Evolutionary conservation across 2,329 filamentous ascomycete genomes (phyloP), one percentile per base, ranked within the genome.

Genomic region (Cylindrodendrum hubeiense): DNA sequence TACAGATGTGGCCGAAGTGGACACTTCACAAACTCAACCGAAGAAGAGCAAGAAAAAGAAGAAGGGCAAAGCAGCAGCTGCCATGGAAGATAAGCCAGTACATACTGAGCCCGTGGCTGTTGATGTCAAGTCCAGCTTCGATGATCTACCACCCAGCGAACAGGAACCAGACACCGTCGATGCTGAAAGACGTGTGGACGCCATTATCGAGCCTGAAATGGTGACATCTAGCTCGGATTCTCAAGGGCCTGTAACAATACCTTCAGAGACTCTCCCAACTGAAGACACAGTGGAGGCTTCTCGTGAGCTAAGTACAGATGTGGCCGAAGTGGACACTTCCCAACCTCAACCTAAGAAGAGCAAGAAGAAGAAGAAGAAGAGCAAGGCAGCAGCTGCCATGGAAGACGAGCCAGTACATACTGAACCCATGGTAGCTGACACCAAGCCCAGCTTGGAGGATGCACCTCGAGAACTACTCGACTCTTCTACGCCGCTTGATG

Each of bases 281-380:
- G 58, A 72, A 50, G 52, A 72, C 51, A 51, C 67, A 66, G 57
- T 63, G 41, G 34, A 74, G 62, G 46, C 43, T 13, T 37, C 30
- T 37, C 15, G 44, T 33, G 56, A 34, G 21, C 17, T 34, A n/a
- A 19, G 26, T 7, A n/a, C 51, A 15, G 65, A 68, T n/a, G 34
- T 26, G 12, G 55, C 34, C 3, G 39, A 22, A 13, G 58, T 58
- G 28, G 65, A 67, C 24, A 34, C 52, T 22, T 21, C 24, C 6
- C 58, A 59, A 19, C 50, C 67, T 39, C 67, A 56, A 19, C 56
- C 66, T 3, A 71, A 73, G 52, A 63, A 65, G 61, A 70, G 58
- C 51, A 74, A 72, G 61, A 74, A 74, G 61, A 72, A 69, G 55
- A 74, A 74, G 64, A 75, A 72, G 60, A 73, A 75, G 65, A 68